Base-by-base conservation (phyloP, 139 green algal genomes). In the Eudorina sp. region DNA sequence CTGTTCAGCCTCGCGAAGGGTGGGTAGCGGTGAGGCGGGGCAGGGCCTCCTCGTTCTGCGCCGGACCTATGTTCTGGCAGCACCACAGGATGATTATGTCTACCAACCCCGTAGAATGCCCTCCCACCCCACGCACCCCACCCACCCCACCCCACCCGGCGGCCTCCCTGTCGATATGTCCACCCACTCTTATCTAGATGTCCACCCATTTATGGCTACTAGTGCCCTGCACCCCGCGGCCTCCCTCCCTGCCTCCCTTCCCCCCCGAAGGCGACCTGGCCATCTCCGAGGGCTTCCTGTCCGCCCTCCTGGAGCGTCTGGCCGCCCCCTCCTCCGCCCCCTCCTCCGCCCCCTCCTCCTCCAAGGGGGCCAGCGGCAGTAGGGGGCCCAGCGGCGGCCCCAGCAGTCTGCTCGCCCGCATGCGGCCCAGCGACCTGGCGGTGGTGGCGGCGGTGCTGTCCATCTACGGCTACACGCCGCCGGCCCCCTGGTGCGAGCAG, bases 361-460 rank as follows among this genome's bases (percentile, higher is more conserved):
- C n/a, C n/a, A n/a, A n/a, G n/a, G 18, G 76, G 9, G 29, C 29
- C 46, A 40, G n/a, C 3, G 31, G n/a, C 46, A 29, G 3, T 46
- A 19, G 46, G 31, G 5, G 53, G n/a, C n/a, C n/a, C n/a, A n/a
- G n/a, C 53, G 36, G 77, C 53, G 8, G 77, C 34, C 9, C 25
- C 34, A 1, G 29, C 78, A 60, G 27, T 43, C 58, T 75, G 78
- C 78, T 85, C 25, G 21, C 55, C 45, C 55, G 40, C 78, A 85
- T 85, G 78, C 40, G 58, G 27, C 7, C 40, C 21, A 27, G 4
- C 4, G 78, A 85, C 53, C 58, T 85, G 53, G 78, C 78, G 40
- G 78, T 85, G 23, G 55, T 85, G 78, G 78, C 78, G 78, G 78
- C 78, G 55, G 78, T 85, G 53, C 78, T 85, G 78, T 85, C 78